Conservation (phyloP, 768 basidiomycete species). For the Lactifluus subvellereus region DNA sequence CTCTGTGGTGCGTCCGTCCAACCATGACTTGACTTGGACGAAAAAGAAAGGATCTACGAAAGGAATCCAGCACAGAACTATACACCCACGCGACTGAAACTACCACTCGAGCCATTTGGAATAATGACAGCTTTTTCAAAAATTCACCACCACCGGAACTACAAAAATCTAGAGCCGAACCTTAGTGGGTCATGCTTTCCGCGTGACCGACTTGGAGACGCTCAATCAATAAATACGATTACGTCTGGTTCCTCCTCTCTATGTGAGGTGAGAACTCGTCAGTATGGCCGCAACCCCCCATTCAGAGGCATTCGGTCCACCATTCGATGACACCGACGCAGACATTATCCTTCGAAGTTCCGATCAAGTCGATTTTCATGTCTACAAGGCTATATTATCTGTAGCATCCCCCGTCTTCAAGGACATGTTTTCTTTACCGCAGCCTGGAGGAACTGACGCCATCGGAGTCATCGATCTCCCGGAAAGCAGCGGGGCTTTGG, state of each 20-base stretch:
- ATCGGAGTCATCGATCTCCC: not conserved
- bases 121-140: no score
- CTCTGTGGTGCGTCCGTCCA: no score
- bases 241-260: not conserved
- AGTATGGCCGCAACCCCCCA: not conserved
- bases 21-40: no score
- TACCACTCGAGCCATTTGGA: no score
- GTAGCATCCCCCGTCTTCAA: slow-evolving; percentile 8
- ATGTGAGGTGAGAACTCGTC: not conserved
- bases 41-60: no score
- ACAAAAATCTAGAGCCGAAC: not conserved
- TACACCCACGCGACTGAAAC: no score
- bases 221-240: not conserved
- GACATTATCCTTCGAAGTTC: slow-evolving; percentile 5
- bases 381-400: slow-evolving; percentile 1
- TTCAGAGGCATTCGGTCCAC: not conserved
- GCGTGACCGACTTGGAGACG: not conserved
- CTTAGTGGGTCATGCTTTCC: not conserved
- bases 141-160: not conserved
- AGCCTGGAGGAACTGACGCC: no score
- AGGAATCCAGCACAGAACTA: no score
- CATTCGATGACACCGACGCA: no score
- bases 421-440: not conserved
- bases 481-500: not conserved
- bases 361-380: not conserved